These are phyloP conservation scores for Typha latifolia DNA, from an alignment of 176 grass and related monocot species.

Conservation along the genomic window DNA sequence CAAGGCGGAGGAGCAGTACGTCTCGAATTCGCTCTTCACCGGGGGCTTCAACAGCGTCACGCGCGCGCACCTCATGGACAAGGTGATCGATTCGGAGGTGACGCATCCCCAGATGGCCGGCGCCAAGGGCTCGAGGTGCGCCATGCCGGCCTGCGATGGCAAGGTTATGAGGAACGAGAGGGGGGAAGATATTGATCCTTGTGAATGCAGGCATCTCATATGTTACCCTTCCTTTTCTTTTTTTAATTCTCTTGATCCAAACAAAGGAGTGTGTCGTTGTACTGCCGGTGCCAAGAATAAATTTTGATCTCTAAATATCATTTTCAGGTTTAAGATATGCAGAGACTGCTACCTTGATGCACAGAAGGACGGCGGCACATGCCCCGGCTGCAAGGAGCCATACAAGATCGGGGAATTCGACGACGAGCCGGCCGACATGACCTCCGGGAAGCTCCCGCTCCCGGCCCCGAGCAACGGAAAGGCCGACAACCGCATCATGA, in stretches of 20 bases:
- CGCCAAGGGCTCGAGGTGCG: slow-evolving; percentile 45
- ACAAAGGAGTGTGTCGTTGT: too few species aligned
- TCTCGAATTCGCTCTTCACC: slow-evolving; percentile 83
- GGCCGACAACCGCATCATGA: slow-evolving; percentile 7
- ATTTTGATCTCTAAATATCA: too few species aligned
- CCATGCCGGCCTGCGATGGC: slow-evolving; percentile 86
- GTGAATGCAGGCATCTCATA: slow-evolving; percentile 49
- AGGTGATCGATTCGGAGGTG: slow-evolving; percentile 74
- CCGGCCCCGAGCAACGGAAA: slow-evolving; percentile 36
- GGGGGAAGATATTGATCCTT: slow-evolving; percentile 65
- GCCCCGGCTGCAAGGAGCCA: slow-evolving; percentile 91
- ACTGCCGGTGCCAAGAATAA: too few species aligned
- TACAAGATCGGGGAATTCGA: slow-evolving; percentile 84
- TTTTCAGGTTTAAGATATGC: slow-evolving; percentile 79
- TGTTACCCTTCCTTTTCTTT: background rate
- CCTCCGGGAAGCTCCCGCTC: slow-evolving; percentile 36
- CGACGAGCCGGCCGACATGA: slow-evolving; percentile 38
- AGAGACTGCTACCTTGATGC: slow-evolving; percentile 91
- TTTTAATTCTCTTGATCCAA: too few species aligned
- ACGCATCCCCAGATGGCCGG: slow-evolving; percentile 84
- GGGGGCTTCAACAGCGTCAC: slow-evolving; percentile 96
- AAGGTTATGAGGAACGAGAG: slow-evolving; percentile 78
- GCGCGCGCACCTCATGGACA: slow-evolving; percentile 90
- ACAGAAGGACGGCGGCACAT: slow-evolving; percentile 49
- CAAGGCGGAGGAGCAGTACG: slow-evolving; percentile 96